Evolutionary conservation across 306 rosid species (phyloP), one percentile per base, ranked within the genome.

Genomic region (Cyamopsis tetragonoloba): DNA sequence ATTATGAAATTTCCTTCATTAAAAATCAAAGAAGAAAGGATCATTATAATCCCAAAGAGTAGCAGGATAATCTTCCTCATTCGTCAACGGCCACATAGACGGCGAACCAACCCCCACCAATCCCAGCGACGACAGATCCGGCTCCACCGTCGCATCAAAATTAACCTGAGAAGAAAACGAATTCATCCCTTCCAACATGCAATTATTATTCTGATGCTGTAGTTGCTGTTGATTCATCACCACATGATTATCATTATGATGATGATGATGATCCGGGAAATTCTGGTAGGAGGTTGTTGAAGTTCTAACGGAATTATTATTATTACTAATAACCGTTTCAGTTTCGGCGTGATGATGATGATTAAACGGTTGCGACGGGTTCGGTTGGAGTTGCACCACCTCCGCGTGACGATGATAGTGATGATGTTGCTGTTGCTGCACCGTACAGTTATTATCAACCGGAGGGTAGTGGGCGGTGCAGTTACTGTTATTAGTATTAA

Each of bases 11-110:
- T 22, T 26, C 48, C 69, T 59, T n/a, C n/a, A n/a, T 65, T 68
- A 83, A 43, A 87, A 86, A 77, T 89, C 93, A 62, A 78, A 81
- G 55, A 83, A 81, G 60, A 81, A 80, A 60, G 96, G 89, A 70
- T 92, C 98, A 9, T 63, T 81, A 18, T 93, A 89, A 68, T 93
- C 98, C 96, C 96, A 89, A 8, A 89, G 49, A 47, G 63, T 71
- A 6, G 86, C 78, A 10, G 80, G 50, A 24, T 79, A 73, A 28
- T 80, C 90, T 1, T 82, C 96, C 24, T 84, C 92, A 47, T 28
- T 81, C 0, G 76, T 53, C 71, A 84, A 42, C 0, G 87, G 80
- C 98, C 98, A 93, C 72, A 78, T 26, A 28, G 83, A 53, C 0
- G 96, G 83, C 24, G 95, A 85, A 62, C 80, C 84, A 3, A 85